phyloP scores from a whole-genome alignment of 108 stramenopile genomes.

The Craspedostauros australis region DNA sequence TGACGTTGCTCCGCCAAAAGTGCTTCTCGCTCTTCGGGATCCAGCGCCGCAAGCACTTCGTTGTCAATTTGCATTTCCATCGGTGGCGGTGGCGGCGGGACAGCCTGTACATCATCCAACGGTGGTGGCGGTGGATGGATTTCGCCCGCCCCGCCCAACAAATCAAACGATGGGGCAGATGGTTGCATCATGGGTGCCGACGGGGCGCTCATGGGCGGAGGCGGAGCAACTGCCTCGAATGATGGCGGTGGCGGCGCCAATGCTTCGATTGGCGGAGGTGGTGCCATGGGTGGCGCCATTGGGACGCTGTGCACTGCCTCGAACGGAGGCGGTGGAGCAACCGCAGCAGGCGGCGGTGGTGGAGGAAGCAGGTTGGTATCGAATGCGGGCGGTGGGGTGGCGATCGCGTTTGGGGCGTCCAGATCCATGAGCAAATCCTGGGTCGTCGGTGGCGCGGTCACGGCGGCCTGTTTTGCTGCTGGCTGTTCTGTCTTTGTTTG shows the following conservation, averaged over 20 bases:
- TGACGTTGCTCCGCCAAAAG: conserved; percentile 68
- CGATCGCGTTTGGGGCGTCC: conserved; percentile 21
- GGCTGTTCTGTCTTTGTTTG: conserved; percentile 6
- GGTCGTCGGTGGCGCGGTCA: conserved; percentile 5
- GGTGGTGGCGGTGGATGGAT: conserved; percentile 5
- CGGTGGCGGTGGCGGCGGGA: not conserved
- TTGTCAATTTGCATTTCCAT: conserved; percentile 29
- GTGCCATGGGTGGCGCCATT: not conserved
- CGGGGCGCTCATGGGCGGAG: conserved; percentile 6
- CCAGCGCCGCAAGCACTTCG: conserved; percentile 39
- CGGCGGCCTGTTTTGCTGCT: conserved; percentile 2
- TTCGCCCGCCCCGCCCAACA: too few relatives aligned
- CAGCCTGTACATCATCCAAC: not conserved
- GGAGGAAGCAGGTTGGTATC: conserved; percentile 34
- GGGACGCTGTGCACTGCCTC: conserved; percentile 31
- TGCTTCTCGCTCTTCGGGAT: conserved; percentile 50
- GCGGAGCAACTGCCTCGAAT: conserved; percentile 14
- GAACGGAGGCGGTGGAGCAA: conserved; percentile 28
- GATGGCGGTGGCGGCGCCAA: conserved; percentile 10
- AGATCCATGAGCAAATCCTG: conserved; percentile 26
- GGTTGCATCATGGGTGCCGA: conserved; percentile 18
- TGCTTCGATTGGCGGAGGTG: conserved; percentile 25
- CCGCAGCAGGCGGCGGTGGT: conserved; percentile 5
- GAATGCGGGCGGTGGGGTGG: conserved; percentile 44
- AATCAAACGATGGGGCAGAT: conserved; percentile 42